phyloP scores from a whole-genome alignment of 768 basidiomycete species.

The Lactifluus subvellereus region DNA sequence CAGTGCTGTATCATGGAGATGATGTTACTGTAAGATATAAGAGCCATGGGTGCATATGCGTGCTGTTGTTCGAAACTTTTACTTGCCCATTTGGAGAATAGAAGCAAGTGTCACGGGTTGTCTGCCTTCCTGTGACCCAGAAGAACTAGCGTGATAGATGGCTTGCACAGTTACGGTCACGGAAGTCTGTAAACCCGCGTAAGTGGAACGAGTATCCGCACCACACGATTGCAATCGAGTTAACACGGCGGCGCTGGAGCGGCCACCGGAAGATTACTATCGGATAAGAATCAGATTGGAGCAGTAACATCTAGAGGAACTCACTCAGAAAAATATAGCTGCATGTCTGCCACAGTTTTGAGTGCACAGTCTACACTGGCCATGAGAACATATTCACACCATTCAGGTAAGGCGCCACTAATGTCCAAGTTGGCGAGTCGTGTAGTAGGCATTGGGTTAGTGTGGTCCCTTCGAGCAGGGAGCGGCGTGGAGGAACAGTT shows the following conservation, averaged over 20 bases:
- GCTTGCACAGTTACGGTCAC: neutral
- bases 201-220: neutral
- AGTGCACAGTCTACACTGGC: neutral
- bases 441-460: too few species aligned
- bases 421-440: too few species aligned
- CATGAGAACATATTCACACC: neutral
- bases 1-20: neutral
- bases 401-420: too few species aligned
- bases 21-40: neutral
- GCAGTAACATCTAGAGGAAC: neutral
- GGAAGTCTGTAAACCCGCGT: neutral
- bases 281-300: neutral
- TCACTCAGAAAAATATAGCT: neutral
- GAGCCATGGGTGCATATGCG: neutral
- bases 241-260: neutral
- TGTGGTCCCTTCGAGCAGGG: neutral
- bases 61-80: neutral
- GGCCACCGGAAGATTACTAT: slow-evolving; percentile 1
- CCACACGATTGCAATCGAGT: neutral
- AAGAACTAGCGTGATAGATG: neutral
- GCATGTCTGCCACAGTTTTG: neutral
- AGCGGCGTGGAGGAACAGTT: neutral
- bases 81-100: neutral
- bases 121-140: neutral
- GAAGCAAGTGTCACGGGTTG: neutral